Evolutionary conservation across 116 monocot species (phyloP), one percentile per base, ranked within the genome.

Genomic region (Posidonia oceanica): DNA sequence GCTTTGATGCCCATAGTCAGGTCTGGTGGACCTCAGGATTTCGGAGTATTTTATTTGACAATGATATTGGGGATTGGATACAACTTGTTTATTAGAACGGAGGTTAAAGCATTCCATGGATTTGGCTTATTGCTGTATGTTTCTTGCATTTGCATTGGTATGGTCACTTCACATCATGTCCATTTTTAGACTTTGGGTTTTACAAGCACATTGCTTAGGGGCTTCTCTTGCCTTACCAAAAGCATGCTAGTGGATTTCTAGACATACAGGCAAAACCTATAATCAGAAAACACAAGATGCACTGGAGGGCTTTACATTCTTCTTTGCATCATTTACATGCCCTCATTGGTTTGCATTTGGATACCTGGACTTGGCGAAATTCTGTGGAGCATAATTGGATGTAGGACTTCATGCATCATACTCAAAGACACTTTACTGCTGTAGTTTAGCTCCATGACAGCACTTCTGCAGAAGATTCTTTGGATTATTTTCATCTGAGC

Each of bases 391-490:
- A 70, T 77, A 77, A 15, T 71, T 70, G 67, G 61, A 62, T 38
- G 48, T 69, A 76, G 79, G 48, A 71, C 38, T 58, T 70, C 64
- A 73, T 76, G 75, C 57, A 62, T 75, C 55, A 71, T 58, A 72
- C 39, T 62, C 71, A 70, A 78, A 63, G 70, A 61, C 71, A 83
- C 57, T 75, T 75, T 76, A 67, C 75, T 80, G 77, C 80, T 73
- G 77, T 77, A 75, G 61, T 53, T 80, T 85, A 83, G 77, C 88
- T 69, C 64, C 80, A 21, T 82, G 67, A 39, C 71, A 74, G 73
- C 58, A 71, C 80, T 71, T 80, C 77, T 73, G 67, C 80, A 42
- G 84, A 84, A 79, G 83, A 72, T 78, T 76, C 71, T 76, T 48
- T 79, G 64, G 80, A 85, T 78, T 71, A 52, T 75, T 55, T 52